Percentiles rank a stretch among this genome's conserved stretches.
phyloP scores from a whole-genome alignment of 371 early-diverging fungal genomes.

The Syncephalastrum contaminatum region DNA sequence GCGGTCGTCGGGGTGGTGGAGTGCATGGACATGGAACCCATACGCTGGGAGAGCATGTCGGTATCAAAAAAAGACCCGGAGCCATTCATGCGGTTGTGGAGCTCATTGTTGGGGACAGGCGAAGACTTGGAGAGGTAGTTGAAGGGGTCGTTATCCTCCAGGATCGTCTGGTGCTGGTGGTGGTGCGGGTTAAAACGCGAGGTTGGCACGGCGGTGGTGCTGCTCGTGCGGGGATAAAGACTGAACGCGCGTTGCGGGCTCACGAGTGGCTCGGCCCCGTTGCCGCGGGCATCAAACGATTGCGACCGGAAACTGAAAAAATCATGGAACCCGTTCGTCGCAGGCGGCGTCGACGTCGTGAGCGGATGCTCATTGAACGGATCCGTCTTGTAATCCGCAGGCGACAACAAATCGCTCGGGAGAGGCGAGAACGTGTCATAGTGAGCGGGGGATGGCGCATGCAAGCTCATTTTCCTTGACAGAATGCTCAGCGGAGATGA shows the following conservation, averaged over 20 bases:
- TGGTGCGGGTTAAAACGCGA: no score
- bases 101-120: conserved; percentile 24
- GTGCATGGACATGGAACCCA: conserved; percentile 13
- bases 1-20: not conserved
- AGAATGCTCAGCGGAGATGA: conserved; percentile 22
- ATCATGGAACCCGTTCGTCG: conserved; percentile 29
- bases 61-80: conserved; percentile 11
- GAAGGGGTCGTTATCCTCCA: conserved; percentile 88
- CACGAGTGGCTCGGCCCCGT: conserved; percentile 7
- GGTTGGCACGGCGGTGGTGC: conserved; percentile 7
- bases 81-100: conserved; percentile 1
- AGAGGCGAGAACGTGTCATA: conserved; percentile 50
- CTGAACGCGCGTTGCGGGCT: conserved; percentile 26
- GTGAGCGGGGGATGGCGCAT: conserved; percentile 9
- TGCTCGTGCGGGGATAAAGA: conserved; percentile 14
- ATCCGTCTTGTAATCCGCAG: conserved; percentile 58
- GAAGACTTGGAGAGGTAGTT: conserved; percentile 88
- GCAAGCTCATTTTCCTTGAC: conserved; percentile 22
- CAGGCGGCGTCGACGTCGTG: conserved; percentile 25
- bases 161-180: not conserved
- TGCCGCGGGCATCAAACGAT: conserved; percentile 32
- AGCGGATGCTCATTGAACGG: conserved; percentile 48
- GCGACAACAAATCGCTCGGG: conserved; percentile 62
- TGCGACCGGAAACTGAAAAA: conserved; percentile 31
- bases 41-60: conserved; percentile 13